These are phyloP conservation scores for Aspergillus asperescens DNA, from an alignment of 495 filamentous ascomycete species.

Conservation along the genomic window DNA sequence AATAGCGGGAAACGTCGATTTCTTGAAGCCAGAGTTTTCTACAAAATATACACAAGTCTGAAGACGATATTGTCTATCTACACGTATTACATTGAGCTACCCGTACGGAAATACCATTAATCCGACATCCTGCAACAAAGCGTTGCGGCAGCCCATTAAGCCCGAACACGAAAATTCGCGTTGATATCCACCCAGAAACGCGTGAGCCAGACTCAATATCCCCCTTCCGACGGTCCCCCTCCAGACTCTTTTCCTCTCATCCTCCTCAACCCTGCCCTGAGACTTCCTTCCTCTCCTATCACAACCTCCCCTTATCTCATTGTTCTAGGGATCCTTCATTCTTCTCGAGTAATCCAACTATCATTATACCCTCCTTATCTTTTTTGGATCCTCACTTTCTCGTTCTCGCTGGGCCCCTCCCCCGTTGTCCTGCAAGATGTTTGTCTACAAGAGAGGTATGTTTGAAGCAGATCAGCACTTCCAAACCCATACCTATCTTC, in stretches of 20 bases:
- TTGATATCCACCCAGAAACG: conserved; percentile 28
- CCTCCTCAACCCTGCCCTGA: conserved; percentile 20
- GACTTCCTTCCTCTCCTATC: conserved; percentile 14
- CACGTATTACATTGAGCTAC: no score
- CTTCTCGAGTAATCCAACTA: conserved; percentile 14
- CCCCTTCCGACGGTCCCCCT: conserved; percentile 32
- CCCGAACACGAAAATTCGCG: conserved; percentile 42
- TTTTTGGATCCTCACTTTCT: conserved; percentile 11
- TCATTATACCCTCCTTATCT: conserved; percentile 10
- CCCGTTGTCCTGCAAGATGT: conserved; percentile 45
- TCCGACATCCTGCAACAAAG: neutral
- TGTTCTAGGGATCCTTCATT: conserved; percentile 9
- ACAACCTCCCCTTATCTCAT: conserved; percentile 10
- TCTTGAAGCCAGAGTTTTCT: no score
- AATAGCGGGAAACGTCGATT: no score
- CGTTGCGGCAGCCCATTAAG: conserved; percentile 24
- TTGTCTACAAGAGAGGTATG: conserved; percentile 68
- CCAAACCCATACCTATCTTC: neutral
- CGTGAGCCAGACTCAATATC: conserved; percentile 39
- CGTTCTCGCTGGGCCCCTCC: conserved; percentile 8
- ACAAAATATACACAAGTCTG: no score
- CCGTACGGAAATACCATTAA: no score
- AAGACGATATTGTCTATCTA: no score
- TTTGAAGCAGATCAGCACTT: conserved; percentile 10
- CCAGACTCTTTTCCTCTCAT: conserved; percentile 29